Evolutionary conservation across 2,329 filamentous ascomycete species (phyloP).

Genomic region (Neopestalotiopsis rosae): DNA sequence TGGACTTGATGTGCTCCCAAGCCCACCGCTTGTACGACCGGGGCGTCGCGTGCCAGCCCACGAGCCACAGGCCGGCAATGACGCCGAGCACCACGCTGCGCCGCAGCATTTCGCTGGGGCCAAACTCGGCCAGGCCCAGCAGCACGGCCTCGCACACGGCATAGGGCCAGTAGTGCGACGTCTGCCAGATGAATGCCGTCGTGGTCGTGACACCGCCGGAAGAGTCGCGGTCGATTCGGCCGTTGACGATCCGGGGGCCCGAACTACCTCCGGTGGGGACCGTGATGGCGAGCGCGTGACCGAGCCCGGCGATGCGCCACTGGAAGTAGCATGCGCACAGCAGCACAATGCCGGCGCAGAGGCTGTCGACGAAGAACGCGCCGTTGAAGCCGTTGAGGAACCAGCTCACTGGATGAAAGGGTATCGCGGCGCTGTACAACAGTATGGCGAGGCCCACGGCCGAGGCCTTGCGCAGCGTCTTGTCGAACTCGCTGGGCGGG

Average conservation of each 20-base stretch:
- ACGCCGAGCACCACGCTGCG: slow-evolving; percentile 23
- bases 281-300: slow-evolving; percentile 21
- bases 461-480: slow-evolving; percentile 20
- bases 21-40: slow-evolving; percentile 25
- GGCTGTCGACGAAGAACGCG: slow-evolving; percentile 52
- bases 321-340: slow-evolving; percentile 40
- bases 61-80: slow-evolving; percentile 24
- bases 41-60: slow-evolving; percentile 27
- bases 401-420: slow-evolving; percentile 27
- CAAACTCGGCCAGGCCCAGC: slow-evolving; percentile 28
- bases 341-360: slow-evolving; percentile 43
- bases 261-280: slow-evolving; percentile 16
- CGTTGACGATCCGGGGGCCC: slow-evolving; percentile 22
- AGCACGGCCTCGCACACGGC: slow-evolving; percentile 26
- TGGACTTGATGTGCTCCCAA: slow-evolving; percentile 27
- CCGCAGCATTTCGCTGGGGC: slow-evolving; percentile 25
- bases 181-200: slow-evolving; percentile 25
- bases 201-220: neutral
- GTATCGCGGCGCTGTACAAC: slow-evolving; percentile 27
- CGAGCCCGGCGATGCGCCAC: slow-evolving; percentile 25
- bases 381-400: slow-evolving; percentile 22
- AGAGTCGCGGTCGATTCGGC: slow-evolving; percentile 21
- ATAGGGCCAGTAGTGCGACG: slow-evolving; percentile 27
- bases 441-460: slow-evolving; percentile 26
- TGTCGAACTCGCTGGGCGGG: slow-evolving; percentile 13